Conservation (phyloP, 768 basidiomycete genomes). For the Kondoa subrosea region DNA sequence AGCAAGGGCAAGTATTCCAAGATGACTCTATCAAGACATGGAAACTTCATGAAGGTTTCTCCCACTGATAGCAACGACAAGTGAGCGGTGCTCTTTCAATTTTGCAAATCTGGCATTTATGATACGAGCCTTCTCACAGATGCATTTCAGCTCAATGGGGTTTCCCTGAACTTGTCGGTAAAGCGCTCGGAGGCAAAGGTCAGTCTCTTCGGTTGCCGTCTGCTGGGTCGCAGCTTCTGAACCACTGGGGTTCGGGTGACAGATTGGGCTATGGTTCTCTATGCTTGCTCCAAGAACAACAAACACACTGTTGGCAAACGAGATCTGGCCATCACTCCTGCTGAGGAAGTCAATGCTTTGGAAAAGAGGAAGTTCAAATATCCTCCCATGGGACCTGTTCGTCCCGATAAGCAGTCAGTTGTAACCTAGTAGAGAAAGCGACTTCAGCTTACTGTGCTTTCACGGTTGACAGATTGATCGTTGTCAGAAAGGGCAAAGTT, state of each 20-base stretch:
- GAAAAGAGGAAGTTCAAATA: not conserved
- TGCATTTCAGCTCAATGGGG: not conserved
- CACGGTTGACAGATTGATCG: not conserved
- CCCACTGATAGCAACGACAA: not conserved
- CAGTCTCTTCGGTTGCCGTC: not conserved
- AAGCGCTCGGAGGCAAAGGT: not conserved
- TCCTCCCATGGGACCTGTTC: not conserved
- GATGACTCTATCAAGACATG: not conserved
- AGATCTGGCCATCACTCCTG: not conserved
- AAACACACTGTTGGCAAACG: not conserved
- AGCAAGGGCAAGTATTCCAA: not conserved
- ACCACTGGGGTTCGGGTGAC: not conserved
- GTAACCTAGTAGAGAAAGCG: no score
- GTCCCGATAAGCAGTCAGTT: not conserved
- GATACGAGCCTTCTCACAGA: no score
- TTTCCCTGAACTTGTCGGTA: not conserved
- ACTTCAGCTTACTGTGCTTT: not conserved
- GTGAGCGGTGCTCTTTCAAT: no score
- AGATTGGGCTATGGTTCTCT: not conserved
- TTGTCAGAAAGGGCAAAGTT: not conserved
- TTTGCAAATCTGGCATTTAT: no score
- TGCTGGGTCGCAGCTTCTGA: not conserved
- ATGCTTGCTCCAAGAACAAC: not conserved
- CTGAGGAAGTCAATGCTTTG: not conserved
- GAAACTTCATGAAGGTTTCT: not conserved